These are phyloP conservation scores for Williopsis jadinii DNA, from an alignment of 1,139 yeast genomes.

Conservation along the genomic window DNA sequence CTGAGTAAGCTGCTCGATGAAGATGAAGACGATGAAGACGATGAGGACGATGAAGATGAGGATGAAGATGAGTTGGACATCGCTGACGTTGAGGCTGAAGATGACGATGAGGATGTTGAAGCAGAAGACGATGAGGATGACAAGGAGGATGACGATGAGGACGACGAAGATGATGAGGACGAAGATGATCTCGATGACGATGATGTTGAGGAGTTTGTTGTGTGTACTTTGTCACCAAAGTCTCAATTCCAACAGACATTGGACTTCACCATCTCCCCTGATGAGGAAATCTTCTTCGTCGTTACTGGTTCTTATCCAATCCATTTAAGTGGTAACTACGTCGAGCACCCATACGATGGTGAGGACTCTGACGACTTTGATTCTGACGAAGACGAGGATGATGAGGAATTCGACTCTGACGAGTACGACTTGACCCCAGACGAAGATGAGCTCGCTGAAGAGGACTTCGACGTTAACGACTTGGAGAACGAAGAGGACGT, in stretches of 20 bases:
- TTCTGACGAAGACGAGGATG: conserved; percentile 40
- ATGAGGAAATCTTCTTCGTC: conserved; percentile 89
- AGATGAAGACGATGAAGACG: conserved; percentile 51
- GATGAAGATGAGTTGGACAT: conserved; percentile 27
- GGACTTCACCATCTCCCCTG: conserved; percentile 86
- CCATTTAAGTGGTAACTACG: conserved; percentile 90
- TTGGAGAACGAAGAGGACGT: conserved; percentile 57
- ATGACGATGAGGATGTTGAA: conserved; percentile 28
- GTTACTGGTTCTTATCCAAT: conserved; percentile 94
- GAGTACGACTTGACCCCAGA: conserved; percentile 89
- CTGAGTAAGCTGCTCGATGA: conserved; percentile 42
- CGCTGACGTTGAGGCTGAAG: conserved; percentile 26
- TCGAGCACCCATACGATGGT: conserved; percentile 87
- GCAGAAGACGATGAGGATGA: conserved; percentile 28
- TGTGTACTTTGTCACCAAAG: conserved; percentile 89
- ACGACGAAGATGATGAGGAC: conserved; percentile 25
- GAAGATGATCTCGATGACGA: conserved; percentile 52
- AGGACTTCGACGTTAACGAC: conserved; percentile 51
- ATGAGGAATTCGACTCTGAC: conserved; percentile 47
- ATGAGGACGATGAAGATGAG: conserved; percentile 29
- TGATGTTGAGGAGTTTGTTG: conserved; percentile 69
- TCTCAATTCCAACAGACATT: conserved; percentile 80
- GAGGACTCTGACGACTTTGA: conserved; percentile 48
- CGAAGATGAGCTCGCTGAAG: conserved; percentile 69
- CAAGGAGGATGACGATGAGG: conserved; percentile 25